These are phyloP conservation scores for cucumber (Cucumis sativus) DNA, from an alignment of 306 rosid genomes.

Conservation along the genomic window DNA sequence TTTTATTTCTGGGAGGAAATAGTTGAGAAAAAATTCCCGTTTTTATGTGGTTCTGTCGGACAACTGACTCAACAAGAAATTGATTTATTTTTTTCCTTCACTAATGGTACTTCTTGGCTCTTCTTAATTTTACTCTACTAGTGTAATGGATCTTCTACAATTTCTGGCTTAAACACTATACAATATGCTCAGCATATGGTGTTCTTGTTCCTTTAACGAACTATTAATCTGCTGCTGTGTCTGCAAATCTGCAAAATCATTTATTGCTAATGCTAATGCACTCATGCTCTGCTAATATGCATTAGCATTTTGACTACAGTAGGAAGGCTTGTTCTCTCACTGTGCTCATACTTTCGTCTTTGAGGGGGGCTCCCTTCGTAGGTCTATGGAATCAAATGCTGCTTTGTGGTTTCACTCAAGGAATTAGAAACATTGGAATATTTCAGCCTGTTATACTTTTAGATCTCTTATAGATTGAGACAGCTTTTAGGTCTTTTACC, in stretches of 20 bases:
- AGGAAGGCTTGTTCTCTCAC: neutral
- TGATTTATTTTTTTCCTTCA: neutral
- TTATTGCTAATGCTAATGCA: neutral
- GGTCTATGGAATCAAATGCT: neutral
- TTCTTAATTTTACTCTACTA: neutral
- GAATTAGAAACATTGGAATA: neutral
- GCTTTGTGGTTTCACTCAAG: neutral
- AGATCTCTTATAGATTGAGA: conserved; percentile 15
- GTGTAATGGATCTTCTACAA: neutral
- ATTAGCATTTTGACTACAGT: neutral
- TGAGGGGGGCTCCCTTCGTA: neutral
- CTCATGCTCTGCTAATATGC: neutral
- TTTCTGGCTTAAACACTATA: no score
- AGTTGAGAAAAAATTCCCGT: neutral
- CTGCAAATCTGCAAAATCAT: neutral
- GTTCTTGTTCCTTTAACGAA: neutral
- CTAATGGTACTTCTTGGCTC: neutral
- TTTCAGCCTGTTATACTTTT: neutral
- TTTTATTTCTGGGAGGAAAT: neutral
- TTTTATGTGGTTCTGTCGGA: neutral
- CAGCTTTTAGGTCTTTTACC: conserved; percentile 16
- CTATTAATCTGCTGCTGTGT: neutral
- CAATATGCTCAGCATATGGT: neutral
- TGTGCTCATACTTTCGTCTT: neutral
- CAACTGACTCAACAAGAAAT: neutral